A percentile compares a stretch with the other conserved stretches of the same genome.
Conservation (phyloP, 2,329 filamentous ascomycete genomes). For the Aspergillus ibericus region DNA sequence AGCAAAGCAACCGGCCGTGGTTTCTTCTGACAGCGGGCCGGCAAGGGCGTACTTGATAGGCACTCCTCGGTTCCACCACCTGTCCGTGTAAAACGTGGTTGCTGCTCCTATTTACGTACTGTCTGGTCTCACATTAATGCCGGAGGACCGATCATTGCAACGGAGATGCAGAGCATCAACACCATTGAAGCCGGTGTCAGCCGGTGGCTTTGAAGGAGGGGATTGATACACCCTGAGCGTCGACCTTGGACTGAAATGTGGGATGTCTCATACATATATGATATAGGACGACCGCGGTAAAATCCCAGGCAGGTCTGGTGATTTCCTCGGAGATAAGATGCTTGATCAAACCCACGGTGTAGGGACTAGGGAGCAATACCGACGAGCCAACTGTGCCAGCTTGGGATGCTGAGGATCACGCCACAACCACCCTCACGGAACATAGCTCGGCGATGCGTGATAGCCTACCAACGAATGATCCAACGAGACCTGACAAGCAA, state of each 20-base stretch:
- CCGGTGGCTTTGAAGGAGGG: background rate
- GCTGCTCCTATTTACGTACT: slow-evolving; percentile 1
- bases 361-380: too few species aligned
- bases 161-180: background rate
- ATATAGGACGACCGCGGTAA: background rate
- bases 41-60: slow-evolving; percentile 13
- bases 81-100: slow-evolving; percentile 6
- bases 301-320: background rate
- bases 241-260: background rate
- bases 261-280: background rate
- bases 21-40: slow-evolving; percentile 22
- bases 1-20: slow-evolving; percentile 7
- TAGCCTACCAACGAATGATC: background rate
- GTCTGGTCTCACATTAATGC: background rate
- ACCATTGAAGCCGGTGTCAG: background rate
- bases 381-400: background rate
- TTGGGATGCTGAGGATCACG: background rate
- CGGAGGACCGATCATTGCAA: background rate
- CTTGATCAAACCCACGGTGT: background rate
- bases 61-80: slow-evolving; percentile 17
- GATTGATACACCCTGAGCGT: background rate
- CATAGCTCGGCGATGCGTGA: too few species aligned
- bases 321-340: background rate
- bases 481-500: background rate
- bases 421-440: background rate